Base-by-base conservation (phyloP, 2,329 filamentous ascomycete species). In the Verticillium dahliae region DNA sequence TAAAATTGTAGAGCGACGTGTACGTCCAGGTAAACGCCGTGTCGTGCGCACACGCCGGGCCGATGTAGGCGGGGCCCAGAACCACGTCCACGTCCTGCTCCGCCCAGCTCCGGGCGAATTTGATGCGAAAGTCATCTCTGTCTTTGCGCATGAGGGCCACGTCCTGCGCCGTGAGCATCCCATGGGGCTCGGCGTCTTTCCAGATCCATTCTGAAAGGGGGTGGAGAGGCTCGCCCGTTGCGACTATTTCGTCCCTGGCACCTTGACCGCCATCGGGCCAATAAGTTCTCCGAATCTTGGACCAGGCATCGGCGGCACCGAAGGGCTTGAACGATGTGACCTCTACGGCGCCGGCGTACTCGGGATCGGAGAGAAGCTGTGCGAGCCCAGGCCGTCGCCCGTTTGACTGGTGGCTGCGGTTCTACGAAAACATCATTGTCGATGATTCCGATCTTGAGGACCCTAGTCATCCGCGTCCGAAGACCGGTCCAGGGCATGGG, bases 381-480 rank as follows among this genome's bases (percentile, higher is more conserved):
- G 1, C 31, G 38, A 0, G 71, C 74, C 76, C 75, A 78, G 14
- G 66, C 5, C 75, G 15, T 45, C 14, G 39, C 75, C 2, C 69
- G 69, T 1, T 60, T 68, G 0, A 77, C 72, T 0, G 76, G 76
- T 0, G 76, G 76, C 38, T 78, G 75, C 0, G 76, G 75, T 6
- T 67, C 61, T 14, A 77, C 73, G 13, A 67, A 63, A 0, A 74
- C 74, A 60, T 79, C 76, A 54, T 74, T 62, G 62, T 71, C 69
- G 69, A 77, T 74, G 61, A 82, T 71, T 1, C 80, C 80, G 1
- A 81, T 74, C 60, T 75, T 77, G n/a, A 78, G 63, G 1, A 61
- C 64, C 31, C 69, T 69, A 50, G 67, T 60, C 1, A 1, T 41
- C 39, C 11, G 52, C 50, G 15, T 64, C 0, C 45, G 5, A 1